Evolutionary conservation across 371 early-diverging fungal genomes (phyloP).

Genomic region (Lichtheimia corymbifera): DNA sequence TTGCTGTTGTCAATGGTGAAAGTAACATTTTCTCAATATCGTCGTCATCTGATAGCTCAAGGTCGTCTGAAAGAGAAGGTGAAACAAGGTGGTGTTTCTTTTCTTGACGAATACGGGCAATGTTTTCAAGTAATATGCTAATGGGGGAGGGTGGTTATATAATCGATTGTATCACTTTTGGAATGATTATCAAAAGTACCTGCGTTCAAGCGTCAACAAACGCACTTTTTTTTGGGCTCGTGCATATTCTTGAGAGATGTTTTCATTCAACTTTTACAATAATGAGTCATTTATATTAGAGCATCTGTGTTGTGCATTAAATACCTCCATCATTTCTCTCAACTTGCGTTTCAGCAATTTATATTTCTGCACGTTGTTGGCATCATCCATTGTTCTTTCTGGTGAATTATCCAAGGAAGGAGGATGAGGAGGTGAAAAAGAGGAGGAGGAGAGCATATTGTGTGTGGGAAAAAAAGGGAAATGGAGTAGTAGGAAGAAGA

Average conservation of each 20-base stretch:
- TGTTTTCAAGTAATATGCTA: conserved; percentile 48
- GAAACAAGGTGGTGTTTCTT: too few relatives aligned
- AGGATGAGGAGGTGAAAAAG: conserved; percentile 3
- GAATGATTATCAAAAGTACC: conserved; percentile 27
- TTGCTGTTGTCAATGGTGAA: conserved; percentile 3
- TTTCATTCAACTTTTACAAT: conserved; percentile 45
- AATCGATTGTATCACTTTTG: too few relatives aligned
- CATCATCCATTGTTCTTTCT: conserved; percentile 1
- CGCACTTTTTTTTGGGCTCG: conserved; percentile 42
- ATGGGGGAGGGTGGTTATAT: conserved; percentile 1
- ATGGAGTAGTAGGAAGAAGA: not conserved
- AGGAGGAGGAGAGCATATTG: conserved; percentile 1
- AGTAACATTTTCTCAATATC: not conserved
- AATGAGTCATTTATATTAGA: not conserved
- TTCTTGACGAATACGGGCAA: conserved; percentile 24
- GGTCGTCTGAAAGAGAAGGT: too few relatives aligned
- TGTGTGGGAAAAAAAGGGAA: conserved; percentile 6
- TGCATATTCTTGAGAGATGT: conserved; percentile 42
- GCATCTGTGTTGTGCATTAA: not conserved
- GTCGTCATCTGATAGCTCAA: conserved; percentile 1
- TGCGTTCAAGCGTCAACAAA: conserved; percentile 52
- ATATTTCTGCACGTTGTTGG: conserved; percentile 48
- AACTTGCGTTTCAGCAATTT: conserved; percentile 54
- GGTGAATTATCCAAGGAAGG: not conserved
- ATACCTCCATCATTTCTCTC: conserved; percentile 58